A percentile compares a stretch with the other conserved stretches of the same genome.
Conservation (phyloP, 208 protist species). For the Trypanosoma theileri region DNA sequence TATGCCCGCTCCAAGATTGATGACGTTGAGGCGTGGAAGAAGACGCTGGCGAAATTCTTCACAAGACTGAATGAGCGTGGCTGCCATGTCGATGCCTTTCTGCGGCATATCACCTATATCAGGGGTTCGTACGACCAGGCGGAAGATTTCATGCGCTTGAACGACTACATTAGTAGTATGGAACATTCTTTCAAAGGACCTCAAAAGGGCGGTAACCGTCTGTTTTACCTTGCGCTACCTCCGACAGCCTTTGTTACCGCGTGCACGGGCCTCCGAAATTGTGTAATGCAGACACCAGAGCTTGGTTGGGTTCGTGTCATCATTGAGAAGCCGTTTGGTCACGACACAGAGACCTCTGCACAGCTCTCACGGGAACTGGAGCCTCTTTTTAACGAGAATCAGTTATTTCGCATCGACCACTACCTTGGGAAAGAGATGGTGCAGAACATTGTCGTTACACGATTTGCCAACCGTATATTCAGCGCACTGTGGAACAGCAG, state of each 20-base stretch:
- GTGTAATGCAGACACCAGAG: slow-evolving; percentile 50
- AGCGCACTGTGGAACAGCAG: slow-evolving; percentile 87
- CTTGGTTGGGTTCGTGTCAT: slow-evolving; percentile 83
- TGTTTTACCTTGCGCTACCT: slow-evolving; percentile 93
- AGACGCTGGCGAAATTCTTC: slow-evolving; percentile 64
- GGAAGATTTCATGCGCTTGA: slow-evolving; percentile 71
- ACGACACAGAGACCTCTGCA: slow-evolving; percentile 74
- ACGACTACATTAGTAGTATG: slow-evolving; percentile 45
- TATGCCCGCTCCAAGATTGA: slow-evolving; percentile 86
- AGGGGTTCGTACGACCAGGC: slow-evolving; percentile 72
- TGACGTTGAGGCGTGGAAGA: slow-evolving; percentile 70
- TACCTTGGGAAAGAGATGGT: slow-evolving; percentile 96
- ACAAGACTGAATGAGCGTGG: slow-evolving; percentile 35
- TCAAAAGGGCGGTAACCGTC: slow-evolving; percentile 63
- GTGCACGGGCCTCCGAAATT: slow-evolving; percentile 51
- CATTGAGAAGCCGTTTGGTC: slow-evolving; percentile 94
- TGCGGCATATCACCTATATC: slow-evolving; percentile 70
- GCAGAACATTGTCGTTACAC: slow-evolving; percentile 91
- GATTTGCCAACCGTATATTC: slow-evolving; percentile 93
- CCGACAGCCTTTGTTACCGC: slow-evolving; percentile 76
- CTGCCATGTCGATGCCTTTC: slow-evolving; percentile 72
- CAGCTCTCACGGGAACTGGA: slow-evolving; percentile 76
- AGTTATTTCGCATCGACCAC: slow-evolving; percentile 95
- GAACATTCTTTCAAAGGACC: slow-evolving; percentile 52
- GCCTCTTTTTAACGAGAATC: slow-evolving; percentile 78